Percentiles rank a stretch among this genome's conserved stretches.
Conservation (phyloP, 768 basidiomycete species). For the Jaapia argillacea region DNA sequence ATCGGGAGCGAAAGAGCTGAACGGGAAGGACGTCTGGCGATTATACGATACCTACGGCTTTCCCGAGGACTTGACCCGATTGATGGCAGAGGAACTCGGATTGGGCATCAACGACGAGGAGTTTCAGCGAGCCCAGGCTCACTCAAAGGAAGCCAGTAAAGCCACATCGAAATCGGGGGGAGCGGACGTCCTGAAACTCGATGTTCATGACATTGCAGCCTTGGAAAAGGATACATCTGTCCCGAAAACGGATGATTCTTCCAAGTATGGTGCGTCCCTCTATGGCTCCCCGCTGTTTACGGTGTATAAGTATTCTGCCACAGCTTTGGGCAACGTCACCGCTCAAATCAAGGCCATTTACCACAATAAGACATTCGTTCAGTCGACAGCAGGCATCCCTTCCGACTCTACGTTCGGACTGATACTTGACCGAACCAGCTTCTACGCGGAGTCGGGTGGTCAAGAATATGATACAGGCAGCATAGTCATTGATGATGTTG, state of each 20-base stretch:
- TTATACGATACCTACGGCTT: conserved; percentile 98
- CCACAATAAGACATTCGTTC: conserved; percentile 63
- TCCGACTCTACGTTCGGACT: conserved; percentile 69
- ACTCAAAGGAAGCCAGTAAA: conserved; percentile 89
- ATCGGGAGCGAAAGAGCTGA: conserved; percentile 53
- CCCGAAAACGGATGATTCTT: conserved; percentile 87
- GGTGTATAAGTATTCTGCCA: background rate
- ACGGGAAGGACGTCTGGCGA: conserved; percentile 92
- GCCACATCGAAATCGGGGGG: conserved; percentile 64
- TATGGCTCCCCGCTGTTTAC: background rate
- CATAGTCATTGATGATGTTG: conserved; percentile 83
- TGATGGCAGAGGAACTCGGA: conserved; percentile 94
- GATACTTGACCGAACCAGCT: conserved; percentile 85
- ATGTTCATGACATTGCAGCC: conserved; percentile 88
- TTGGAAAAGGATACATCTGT: conserved; percentile 71
- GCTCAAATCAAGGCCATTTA: conserved; percentile 80
- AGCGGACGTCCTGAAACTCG: conserved; percentile 72
- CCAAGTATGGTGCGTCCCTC: conserved; percentile 71
- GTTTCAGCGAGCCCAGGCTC: conserved; percentile 81
- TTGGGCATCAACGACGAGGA: conserved; percentile 79
- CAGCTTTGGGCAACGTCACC: conserved; percentile 70
- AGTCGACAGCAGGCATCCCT: conserved; percentile 57
- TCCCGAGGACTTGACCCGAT: conserved; percentile 88
- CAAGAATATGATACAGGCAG: conserved; percentile 96
- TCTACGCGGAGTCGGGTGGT: conserved; percentile 96